Base-by-base conservation (phyloP, 306 rosid genomes). In the Begonia loranthoides region DNA sequence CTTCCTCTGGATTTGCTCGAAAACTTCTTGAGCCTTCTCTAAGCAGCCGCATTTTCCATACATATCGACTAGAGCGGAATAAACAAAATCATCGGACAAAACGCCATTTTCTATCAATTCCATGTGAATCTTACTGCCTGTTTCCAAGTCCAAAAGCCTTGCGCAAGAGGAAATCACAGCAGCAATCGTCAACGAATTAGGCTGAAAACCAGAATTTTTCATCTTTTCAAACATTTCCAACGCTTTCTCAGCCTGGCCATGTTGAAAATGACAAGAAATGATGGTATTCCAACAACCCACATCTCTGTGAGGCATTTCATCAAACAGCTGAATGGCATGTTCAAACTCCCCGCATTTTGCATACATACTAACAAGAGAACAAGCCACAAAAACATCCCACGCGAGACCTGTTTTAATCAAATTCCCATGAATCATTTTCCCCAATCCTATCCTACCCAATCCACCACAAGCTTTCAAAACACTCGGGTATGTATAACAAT, bases 251-350 rank as follows among this genome's bases (percentile, higher is more conserved):
- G 76, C 65, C 50, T 57, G 67, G 40, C 82, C 94, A 46, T 70
- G 70, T 46, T 79, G 94, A 65, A 80, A 76, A 71, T 62, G 71
- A 59, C 94, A 87, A 51, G 94, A 79, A 62, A 87, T 82, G 15
- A 77, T 76, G 0, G 89, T 40, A 63, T 87, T 87, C 94, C 96
- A 87, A 49, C 96, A 77, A 4, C 80, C 88, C 39, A 83, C 87
- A 57, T 83, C 96, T 71, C 76, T 82, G 1, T 71, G 77, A 41
- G 80, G 71, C 82, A 83, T 70, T 77, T 87, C 90, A 44, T 80
- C 71, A 28, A 80, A 87, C 85, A 80, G 13, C 33, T 56, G 57
- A 24, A 73, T 7, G 2, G 82, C 96, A 71, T 52, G 13, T 17
- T 53, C 65, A 57, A 75, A 77, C 15, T 36, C 70, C 49, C 63